Conservation (phyloP, 495 filamentous ascomycete genomes). For the Rhizodiscina lignyota region DNA sequence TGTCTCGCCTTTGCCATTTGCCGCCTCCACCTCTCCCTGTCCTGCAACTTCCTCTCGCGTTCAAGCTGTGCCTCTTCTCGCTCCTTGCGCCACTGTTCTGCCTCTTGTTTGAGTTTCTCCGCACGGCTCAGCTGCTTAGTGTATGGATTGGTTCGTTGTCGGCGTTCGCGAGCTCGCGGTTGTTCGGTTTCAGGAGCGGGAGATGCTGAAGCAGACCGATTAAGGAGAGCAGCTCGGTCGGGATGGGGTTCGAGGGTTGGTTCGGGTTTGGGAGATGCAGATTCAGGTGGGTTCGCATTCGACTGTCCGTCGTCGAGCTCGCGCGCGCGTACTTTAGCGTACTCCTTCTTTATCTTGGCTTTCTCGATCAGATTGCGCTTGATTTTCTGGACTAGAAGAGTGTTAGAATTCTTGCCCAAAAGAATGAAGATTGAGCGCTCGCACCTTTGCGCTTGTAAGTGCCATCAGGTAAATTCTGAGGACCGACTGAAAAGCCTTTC, state of each 20-base stretch:
- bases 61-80: conserved; percentile 21
- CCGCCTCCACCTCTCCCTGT: conserved; percentile 18
- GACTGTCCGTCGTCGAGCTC: conserved; percentile 23
- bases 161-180: conserved; percentile 18
- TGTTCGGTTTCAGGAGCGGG: conserved; percentile 14
- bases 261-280: no score
- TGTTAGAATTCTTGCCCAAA: conserved; percentile 1
- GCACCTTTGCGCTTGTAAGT: conserved; percentile 78
- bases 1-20: conserved; percentile 51
- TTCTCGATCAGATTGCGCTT: conserved; percentile 82
- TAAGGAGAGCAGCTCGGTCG: conserved; percentile 51
- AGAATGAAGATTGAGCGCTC: neutral
- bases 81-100: conserved; percentile 35
- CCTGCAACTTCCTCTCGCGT: conserved; percentile 32
- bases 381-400: conserved; percentile 65
- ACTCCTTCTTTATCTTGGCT: conserved; percentile 86
- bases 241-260: conserved; percentile 46
- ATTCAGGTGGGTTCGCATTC: no score
- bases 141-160: conserved; percentile 55
- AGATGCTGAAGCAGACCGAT: conserved; percentile 22
- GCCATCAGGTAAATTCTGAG: conserved; percentile 85
- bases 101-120: conserved; percentile 44
- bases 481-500: conserved; percentile 66
- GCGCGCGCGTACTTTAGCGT: conserved; percentile 67
- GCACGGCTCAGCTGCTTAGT: conserved; percentile 59